Evolutionary conservation across 805 yeast genomes (phyloP).

Genomic region (Candida easanensis): DNA sequence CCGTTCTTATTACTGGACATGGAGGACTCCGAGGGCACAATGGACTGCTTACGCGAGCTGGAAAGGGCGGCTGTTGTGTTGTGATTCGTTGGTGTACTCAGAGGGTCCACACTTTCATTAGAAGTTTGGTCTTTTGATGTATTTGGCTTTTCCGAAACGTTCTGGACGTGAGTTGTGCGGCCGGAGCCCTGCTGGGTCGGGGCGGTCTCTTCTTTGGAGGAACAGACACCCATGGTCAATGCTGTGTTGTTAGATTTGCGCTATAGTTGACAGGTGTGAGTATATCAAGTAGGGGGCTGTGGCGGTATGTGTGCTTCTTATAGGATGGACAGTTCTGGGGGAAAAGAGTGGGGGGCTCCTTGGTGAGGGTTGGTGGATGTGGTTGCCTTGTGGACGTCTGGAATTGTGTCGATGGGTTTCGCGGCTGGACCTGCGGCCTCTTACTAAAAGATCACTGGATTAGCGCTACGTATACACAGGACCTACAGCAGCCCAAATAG

Average conservation of each 20-base stretch:
- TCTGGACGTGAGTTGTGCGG: slow-evolving; percentile 2
- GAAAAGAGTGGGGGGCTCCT: too few relatives aligned
- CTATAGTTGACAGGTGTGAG: not conserved
- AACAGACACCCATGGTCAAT: slow-evolving; percentile 27
- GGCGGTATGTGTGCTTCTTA: too few relatives aligned
- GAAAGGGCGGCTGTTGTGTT: not conserved
- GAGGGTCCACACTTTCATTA: slow-evolving; percentile 3
- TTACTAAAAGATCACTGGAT: too few relatives aligned
- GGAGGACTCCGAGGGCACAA: slow-evolving; percentile 24
- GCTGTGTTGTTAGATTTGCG: not conserved
- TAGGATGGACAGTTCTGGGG: too few relatives aligned
- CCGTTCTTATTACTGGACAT: slow-evolving; percentile 11
- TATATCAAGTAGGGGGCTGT: too few relatives aligned
- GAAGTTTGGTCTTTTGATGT: slow-evolving; percentile 1
- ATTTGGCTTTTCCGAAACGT: not conserved
- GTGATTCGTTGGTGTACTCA: not conserved
- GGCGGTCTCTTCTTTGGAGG: slow-evolving; percentile 19
- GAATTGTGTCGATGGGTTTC: too few relatives aligned
- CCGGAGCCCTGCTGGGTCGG: not conserved
- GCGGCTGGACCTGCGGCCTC: too few relatives aligned
- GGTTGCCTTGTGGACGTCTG: too few relatives aligned
- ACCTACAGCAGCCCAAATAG: too few relatives aligned
- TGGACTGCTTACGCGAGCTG: slow-evolving; percentile 20
- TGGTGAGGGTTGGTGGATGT: too few relatives aligned
- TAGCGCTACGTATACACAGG: too few relatives aligned